Evolutionary conservation across 2,329 filamentous ascomycete species (phyloP).

Genomic region (Botryotinia narcissicola): DNA sequence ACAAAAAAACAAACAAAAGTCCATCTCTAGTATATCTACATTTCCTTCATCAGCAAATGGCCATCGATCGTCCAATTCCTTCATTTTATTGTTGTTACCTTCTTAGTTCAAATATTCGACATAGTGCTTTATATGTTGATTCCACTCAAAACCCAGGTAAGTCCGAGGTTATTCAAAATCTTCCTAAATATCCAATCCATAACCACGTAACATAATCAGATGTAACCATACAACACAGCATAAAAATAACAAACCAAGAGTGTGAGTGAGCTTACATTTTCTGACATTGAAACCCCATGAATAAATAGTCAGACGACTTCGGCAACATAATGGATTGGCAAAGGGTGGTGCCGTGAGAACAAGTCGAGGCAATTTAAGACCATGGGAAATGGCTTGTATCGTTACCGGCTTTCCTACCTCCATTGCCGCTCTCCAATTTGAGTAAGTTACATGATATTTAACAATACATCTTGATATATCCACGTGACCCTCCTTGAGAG

Average conservation of each 20-base stretch:
- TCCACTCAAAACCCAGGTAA: constrained; percentile 77
- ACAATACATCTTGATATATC: not conserved
- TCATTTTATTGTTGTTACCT: constrained; percentile 93
- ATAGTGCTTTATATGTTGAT: constrained; percentile 75
- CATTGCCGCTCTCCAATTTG: constrained; percentile 87
- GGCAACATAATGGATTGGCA: constrained; percentile 84
- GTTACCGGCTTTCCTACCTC: constrained; percentile 87
- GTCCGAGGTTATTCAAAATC: not conserved
- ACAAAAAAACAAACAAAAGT: too few relatives aligned
- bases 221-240: not conserved
- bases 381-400: constrained; percentile 88
- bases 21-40: not conserved
- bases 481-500: not conserved
- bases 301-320: constrained; percentile 63
- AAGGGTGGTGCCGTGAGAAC: constrained; percentile 82
- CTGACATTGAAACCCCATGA: constrained; percentile 16
- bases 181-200: not conserved
- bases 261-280: not conserved
- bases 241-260: not conserved
- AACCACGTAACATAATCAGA: not conserved
- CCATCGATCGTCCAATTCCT: constrained; percentile 59
- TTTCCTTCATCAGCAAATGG: constrained; percentile 25
- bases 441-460: constrained; percentile 53
- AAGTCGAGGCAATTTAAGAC: constrained; percentile 62
- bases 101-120: constrained; percentile 75